Conservation (phyloP, 768 basidiomycete species). For the Auriculariales sp. region DNA sequence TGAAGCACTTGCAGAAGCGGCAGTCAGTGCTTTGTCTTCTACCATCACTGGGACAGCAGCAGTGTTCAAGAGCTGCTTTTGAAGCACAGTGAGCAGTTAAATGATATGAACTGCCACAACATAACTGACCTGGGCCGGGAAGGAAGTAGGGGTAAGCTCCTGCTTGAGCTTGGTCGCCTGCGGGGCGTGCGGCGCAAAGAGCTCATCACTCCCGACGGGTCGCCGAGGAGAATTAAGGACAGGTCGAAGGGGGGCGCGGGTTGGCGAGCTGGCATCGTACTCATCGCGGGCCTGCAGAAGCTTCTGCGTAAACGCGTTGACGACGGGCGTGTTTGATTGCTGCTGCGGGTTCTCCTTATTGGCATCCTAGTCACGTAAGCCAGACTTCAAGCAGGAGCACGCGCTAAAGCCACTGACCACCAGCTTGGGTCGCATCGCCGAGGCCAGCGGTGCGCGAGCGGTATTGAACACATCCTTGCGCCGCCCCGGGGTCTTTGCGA, state of each 20-base stretch:
- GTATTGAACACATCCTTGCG: constrained; percentile 38
- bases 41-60: too few species aligned
- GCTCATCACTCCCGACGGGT: background rate
- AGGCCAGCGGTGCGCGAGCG: background rate
- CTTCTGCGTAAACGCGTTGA: constrained; percentile 5
- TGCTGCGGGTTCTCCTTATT: background rate
- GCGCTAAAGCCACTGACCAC: background rate
- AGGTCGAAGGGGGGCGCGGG: background rate
- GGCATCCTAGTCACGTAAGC: background rate
- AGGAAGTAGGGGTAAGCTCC: too few species aligned
- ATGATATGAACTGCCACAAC: too few species aligned
- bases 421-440: background rate
- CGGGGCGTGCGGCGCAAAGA: background rate
- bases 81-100: too few species aligned
- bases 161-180: background rate
- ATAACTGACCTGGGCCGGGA: too few species aligned
- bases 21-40: too few species aligned
- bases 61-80: too few species aligned
- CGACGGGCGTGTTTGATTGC: constrained; percentile 1
- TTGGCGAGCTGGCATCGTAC: too few species aligned
- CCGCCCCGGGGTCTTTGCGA: constrained; percentile 73
- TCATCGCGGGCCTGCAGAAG: background rate
- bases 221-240: background rate
- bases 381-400: background rate
- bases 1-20: too few species aligned